Evolutionary conservation across 2,329 filamentous ascomycete species (phyloP), one percentile per base, ranked within the genome.

Genomic region (Chrysosphaeria jannelii): DNA sequence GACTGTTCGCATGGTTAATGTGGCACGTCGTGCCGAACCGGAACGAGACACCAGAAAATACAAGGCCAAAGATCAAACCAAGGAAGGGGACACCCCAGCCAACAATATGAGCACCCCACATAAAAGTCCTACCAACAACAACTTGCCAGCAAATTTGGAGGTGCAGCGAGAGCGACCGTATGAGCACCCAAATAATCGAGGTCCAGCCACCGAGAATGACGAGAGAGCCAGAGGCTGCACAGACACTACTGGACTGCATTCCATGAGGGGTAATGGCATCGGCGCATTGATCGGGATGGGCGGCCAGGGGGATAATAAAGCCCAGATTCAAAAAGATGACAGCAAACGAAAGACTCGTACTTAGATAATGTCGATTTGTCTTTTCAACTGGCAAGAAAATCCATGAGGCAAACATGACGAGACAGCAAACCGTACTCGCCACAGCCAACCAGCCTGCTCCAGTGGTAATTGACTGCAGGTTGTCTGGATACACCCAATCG

Each of bases 71-170:
- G 3, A 66, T 53, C 31, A 89, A 59, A 17, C 75, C 72, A 11
- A 76, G 45, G 13, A 66, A 53, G 3, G 79, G 76, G 21, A 93
- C 55, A 10, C 70, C 71, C 72, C 81, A 91, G 30, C 85, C 85
- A 6, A 66, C 48, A 10, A 57, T 54, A 36, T 90, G 65, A 3
- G 81, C 66, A 32, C 61, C 58, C 51, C 75, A 76, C 63, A 91
- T 91, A 44, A 91, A 93, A 35, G 58, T 71, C 21, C 65, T 60
- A 19, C 85, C 85, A 4, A 89, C 72, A 6, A 81, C 64, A 16
- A 88, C 57, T 42, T 93, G 78, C 85, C 85, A 97, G 50, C 79
- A 91, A 32, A 97, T 91, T 43, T 93, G 85, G 13, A 97, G 62
- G 43, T 97, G 85, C 35, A 97, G 67, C 4, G 78, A 89, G 16